Percentiles rank a stretch among this genome's conserved stretches.
Conservation (phyloP, 2,329 filamentous ascomycete genomes). For the Penicillium brevicompactum region DNA sequence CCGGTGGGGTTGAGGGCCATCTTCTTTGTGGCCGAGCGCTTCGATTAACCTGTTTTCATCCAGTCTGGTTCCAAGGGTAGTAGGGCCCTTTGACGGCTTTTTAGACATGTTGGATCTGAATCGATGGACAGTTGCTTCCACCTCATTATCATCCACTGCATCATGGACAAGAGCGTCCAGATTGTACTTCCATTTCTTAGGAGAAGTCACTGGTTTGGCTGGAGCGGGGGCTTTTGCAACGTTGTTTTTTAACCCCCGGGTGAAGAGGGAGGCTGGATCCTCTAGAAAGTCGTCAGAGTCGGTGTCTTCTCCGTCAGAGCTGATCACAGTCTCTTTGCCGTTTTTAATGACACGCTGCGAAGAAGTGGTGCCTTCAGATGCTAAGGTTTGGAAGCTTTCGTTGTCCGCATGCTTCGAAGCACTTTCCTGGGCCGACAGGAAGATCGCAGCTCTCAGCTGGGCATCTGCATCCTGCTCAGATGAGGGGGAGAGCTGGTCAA, state of each 20-base stretch:
- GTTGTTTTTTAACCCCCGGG: slow-evolving; percentile 34
- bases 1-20: slow-evolving; percentile 47
- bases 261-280: slow-evolving; percentile 45
- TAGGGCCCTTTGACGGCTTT: background rate
- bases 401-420: slow-evolving; percentile 1
- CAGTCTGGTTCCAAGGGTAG: slow-evolving; percentile 12
- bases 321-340: slow-evolving; percentile 58
- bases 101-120: slow-evolving; percentile 34
- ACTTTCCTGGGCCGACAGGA: slow-evolving; percentile 9
- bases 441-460: slow-evolving; percentile 21
- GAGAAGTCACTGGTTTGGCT: background rate
- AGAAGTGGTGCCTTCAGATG: slow-evolving; percentile 26
- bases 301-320: slow-evolving; percentile 71
- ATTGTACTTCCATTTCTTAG: slow-evolving; percentile 60
- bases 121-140: slow-evolving; percentile 54
- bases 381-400: slow-evolving; percentile 23
- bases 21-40: slow-evolving; percentile 45
- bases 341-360: slow-evolving; percentile 59
- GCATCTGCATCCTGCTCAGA: slow-evolving; percentile 5
- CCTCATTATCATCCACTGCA: slow-evolving; percentile 61
- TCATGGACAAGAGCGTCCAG: slow-evolving; percentile 64
- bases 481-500: slow-evolving; percentile 22
- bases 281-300: slow-evolving; percentile 59
- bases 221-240: background rate
- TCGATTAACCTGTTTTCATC: slow-evolving; percentile 47